Evolutionary conservation across 1,139 yeast genomes (phyloP).

Genomic region (Saccharomycopsis crataegensis): DNA sequence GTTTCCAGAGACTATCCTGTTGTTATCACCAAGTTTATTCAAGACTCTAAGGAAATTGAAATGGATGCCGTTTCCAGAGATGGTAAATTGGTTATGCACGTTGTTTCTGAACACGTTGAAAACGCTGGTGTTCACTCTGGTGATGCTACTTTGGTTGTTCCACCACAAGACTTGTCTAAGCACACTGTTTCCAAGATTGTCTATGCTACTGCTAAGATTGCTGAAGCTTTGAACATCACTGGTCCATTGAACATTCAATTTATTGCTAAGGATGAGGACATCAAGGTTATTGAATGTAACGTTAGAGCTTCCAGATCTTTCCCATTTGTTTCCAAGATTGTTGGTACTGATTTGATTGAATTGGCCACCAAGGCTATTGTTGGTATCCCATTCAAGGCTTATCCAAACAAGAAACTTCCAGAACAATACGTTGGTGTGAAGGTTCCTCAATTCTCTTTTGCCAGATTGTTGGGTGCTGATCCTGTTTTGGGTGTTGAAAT

Average conservation of each 20-base stretch:
- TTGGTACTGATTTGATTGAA: constrained; percentile 94
- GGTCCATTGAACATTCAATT: constrained; percentile 98
- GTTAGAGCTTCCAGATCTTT: constrained; percentile 97
- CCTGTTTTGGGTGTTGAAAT: constrained; percentile 98
- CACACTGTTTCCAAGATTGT: constrained; percentile 89
- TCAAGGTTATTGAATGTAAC: constrained; percentile 97
- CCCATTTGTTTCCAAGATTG: constrained; percentile 98
- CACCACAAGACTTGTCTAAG: constrained; percentile 92
- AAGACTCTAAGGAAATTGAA: constrained; percentile 96
- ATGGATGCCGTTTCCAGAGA: constrained; percentile 98
- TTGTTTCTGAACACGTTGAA: constrained; percentile 97
- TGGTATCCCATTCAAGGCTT: constrained; percentile 82
- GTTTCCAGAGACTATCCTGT: constrained; percentile 98
- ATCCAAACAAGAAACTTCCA: constrained; percentile 84
- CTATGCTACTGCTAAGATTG: constrained; percentile 93
- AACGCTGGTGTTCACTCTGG: constrained; percentile 99
- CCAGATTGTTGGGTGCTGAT: constrained; percentile 97
- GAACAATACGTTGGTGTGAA: constrained; percentile 94
- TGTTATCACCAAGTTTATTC: constrained; percentile 93
- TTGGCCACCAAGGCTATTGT: constrained; percentile 95
- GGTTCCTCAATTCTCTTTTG: constrained; percentile 97
- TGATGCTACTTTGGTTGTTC: constrained; percentile 95
- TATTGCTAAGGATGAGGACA: constrained; percentile 78
- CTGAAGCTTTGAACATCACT: constrained; percentile 89
- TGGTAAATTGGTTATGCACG: constrained; percentile 94